Conservation (phyloP, 2,329 filamentous ascomycete species). For the Claviceps sp. region DNA sequence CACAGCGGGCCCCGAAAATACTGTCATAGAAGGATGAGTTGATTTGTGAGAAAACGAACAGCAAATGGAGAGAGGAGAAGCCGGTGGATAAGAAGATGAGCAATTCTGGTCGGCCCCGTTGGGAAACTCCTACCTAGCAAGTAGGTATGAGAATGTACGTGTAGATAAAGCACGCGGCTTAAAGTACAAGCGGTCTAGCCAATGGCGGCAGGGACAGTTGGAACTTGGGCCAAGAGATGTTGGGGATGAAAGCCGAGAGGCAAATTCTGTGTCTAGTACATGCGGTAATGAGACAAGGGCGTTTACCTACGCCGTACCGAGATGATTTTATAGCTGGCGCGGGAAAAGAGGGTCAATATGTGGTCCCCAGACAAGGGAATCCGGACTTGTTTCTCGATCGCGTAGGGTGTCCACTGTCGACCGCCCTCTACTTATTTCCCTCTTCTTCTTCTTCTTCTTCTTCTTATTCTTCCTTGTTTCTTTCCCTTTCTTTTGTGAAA, state of each 20-base stretch:
- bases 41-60: not conserved
- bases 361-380: constrained; percentile 2
- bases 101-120: not conserved
- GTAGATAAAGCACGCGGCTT: not conserved
- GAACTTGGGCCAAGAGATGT: not conserved
- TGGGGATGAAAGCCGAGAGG: not conserved
- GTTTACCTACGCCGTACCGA: no score
- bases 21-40: constrained; percentile 4
- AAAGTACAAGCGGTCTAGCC: not conserved
- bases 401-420: no score
- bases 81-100: not conserved
- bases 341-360: constrained; percentile 7
- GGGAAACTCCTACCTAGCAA: not conserved
- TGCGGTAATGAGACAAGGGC: not conserved
- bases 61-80: not conserved
- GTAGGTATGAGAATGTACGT: no score
- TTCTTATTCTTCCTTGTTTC: not conserved
- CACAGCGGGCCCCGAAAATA: constrained; percentile 4
- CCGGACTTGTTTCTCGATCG: not conserved
- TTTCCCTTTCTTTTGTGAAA: not conserved
- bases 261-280: constrained; percentile 2
- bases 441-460: not conserved
- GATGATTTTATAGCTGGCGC: not conserved
- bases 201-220: not conserved
- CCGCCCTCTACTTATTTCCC: no score